These are phyloP conservation scores for Arctium lappa DNA, from an alignment of 129 eudicot species.

Conservation along the genomic window DNA sequence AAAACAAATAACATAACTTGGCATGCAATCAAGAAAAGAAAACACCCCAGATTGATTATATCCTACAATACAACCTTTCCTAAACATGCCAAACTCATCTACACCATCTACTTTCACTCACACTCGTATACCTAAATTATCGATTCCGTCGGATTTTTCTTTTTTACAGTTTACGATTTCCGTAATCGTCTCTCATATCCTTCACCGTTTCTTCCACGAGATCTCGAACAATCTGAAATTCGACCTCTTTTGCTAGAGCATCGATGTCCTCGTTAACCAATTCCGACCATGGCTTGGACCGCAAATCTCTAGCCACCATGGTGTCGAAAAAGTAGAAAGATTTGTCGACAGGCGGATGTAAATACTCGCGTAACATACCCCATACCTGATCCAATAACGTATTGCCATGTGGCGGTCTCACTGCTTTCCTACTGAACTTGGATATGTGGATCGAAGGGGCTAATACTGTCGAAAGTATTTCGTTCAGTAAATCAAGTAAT, in stretches of 20 bases:
- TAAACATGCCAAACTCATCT: slow-evolving; percentile 26
- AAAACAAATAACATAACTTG: background rate
- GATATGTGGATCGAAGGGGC: slow-evolving; percentile 52
- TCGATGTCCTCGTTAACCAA: slow-evolving; percentile 58
- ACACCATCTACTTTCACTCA: slow-evolving; percentile 29
- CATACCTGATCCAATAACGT: slow-evolving; percentile 61
- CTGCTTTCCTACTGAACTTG: slow-evolving; percentile 37
- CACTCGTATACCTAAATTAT: slow-evolving; percentile 33
- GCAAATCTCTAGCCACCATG: slow-evolving; percentile 70
- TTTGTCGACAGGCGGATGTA: slow-evolving; percentile 48
- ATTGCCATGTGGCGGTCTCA: slow-evolving; percentile 51
- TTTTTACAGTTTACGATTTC: slow-evolving; percentile 20
- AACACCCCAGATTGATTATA: slow-evolving; percentile 23
- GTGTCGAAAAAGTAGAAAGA: slow-evolving; percentile 52
- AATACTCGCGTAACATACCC: slow-evolving; percentile 43
- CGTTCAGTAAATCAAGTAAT: slow-evolving; percentile 70
- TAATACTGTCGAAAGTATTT: slow-evolving; percentile 65
- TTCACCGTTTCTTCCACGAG: slow-evolving; percentile 61
- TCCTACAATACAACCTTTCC: slow-evolving; percentile 26
- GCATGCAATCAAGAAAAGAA: background rate
- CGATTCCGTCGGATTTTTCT: background rate
- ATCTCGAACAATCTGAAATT: slow-evolving; percentile 49
- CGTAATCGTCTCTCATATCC: slow-evolving; percentile 37
- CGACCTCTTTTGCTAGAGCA: slow-evolving; percentile 64
- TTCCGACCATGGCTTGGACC: slow-evolving; percentile 55